Evolutionary conservation across 768 basidiomycete genomes (phyloP), one percentile per base, ranked within the genome.

Genomic region (Favolaschia claudopus): DNA sequence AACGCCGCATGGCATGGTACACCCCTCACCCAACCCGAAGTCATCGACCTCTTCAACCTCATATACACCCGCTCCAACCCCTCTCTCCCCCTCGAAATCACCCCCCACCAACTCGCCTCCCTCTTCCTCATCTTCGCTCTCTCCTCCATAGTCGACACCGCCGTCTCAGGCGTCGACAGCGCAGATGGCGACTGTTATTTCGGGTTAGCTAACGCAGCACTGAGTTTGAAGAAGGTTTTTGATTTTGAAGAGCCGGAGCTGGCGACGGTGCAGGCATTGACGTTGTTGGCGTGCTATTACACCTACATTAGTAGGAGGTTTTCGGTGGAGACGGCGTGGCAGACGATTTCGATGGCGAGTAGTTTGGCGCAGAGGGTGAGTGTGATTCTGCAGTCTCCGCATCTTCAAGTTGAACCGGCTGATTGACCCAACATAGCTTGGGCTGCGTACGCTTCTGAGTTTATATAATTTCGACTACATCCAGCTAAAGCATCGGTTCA

Each of bases 111-210:
- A 38, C 38, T 70, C 38, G 67, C 67, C 5, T 48, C 68, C 17
- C 36, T 68, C 2, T 65, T 62, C 43, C 54, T 68, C 39, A 54
- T 68, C 5, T 64, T 68, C 37, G 67, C 65, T 4, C 52, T 66
- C 20, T 67, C 60, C 19, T 37, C 67, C 15, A 25, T 70, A 43
- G 63, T 67, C 22, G 69, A 70, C 42, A 51, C 68, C 19, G 58
- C 59, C 2, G 64, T 80, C 5, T 62, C 72, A 25, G 64, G 72
- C 8, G 68, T 72, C 46, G n/a, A n/a, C n/a, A 69, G 67, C 25
- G 62, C 68, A 7, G 77, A 79, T 32, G 80, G 82, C 4, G 81
- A 85, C 66, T 70, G 76, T 56, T 79, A 80, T 56, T 83, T 79
- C 53, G 76, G 78, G 32, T 61, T 83, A 34, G 80, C 72, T 13